Percentiles rank a stretch among this genome's conserved stretches.
Conservation (phyloP, 371 early-diverging fungal genomes). For the Mortierella sp. region DNA sequence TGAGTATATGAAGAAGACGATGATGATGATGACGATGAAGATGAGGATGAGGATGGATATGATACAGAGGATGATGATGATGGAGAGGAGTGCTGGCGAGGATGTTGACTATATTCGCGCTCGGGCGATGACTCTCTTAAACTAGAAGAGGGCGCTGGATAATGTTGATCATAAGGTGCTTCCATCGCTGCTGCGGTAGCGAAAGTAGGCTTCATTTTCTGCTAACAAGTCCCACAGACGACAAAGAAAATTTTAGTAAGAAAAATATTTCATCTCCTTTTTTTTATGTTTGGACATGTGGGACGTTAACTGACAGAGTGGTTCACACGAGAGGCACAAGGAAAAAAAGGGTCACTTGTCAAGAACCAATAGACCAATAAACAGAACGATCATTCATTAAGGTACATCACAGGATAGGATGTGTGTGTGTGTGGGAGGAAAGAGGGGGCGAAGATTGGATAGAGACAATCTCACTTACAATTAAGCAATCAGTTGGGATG, state of each 20-base stretch:
- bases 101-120: slow-evolving; percentile 9
- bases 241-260: neutral
- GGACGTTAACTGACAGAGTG: no score
- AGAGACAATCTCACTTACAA: no score
- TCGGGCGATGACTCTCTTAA: slow-evolving; percentile 4
- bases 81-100: slow-evolving; percentile 19
- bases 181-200: slow-evolving; percentile 18
- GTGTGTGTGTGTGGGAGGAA: neutral
- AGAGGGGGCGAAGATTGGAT: neutral
- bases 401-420: no score
- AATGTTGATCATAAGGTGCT: slow-evolving; percentile 21
- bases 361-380: no score
- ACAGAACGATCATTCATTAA: no score
- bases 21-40: slow-evolving; percentile 11
- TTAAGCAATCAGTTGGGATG: neutral
- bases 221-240: neutral
- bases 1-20: slow-evolving; percentile 11
- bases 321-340: neutral
- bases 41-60: slow-evolving; percentile 7
- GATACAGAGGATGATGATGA: slow-evolving; percentile 10
- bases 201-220: slow-evolving; percentile 25
- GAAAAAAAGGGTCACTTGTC: neutral
- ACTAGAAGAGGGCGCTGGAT: slow-evolving; percentile 11
- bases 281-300: no score
- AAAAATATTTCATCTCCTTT: no score